Evolutionary conservation across 2,329 filamentous ascomycete genomes (phyloP), one percentile per base, ranked within the genome.

Genomic region (Plenodomus lindquistii): DNA sequence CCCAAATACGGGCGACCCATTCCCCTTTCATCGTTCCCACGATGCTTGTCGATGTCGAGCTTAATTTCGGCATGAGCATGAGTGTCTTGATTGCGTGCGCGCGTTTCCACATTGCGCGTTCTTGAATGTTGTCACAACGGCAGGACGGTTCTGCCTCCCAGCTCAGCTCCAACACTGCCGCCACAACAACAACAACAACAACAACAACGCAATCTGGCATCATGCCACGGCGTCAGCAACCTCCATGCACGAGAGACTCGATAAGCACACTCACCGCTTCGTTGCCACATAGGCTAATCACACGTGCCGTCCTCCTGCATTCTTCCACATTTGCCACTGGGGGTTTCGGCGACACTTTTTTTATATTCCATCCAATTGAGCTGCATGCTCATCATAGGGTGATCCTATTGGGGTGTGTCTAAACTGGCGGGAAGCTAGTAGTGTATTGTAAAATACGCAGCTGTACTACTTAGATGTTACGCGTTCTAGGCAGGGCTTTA

Each of bases 21-120:
- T 40, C 40, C 52, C 45, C 22, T 55, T 53, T 50, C 40, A 35
- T 48, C 27, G 31, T 45, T 37, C 27, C 37, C 50, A 47, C 44
- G 27, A 52, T 37, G 45, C 47, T 46, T 45, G 35, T 36, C 44
- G 39, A 29, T 48, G 48, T 31, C 40, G 42, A 50, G 37, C 47
- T 58, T 63, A 57, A 63, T 65, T 62, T 63, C 62, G 60, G 52
- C 48, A 44, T 48, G 48, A 48, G 22, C 46, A 50, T 47, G 42
- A 45, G 34, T 46, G 46, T 48, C 6, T 31, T 31, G 39, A 39
- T 46, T 20, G 15, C 29, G 24, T 42, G 21, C 39, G 35, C 40
- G 21, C 31, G 37, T 22, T 50, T 29, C 43, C 44, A 50, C 44
- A 35, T 35, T 27, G 46, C 47, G 27, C 38, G 27, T 42, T 45